Base-by-base conservation (phyloP, 2,329 filamentous ascomycete species). In the Zalaria obscura region DNA sequence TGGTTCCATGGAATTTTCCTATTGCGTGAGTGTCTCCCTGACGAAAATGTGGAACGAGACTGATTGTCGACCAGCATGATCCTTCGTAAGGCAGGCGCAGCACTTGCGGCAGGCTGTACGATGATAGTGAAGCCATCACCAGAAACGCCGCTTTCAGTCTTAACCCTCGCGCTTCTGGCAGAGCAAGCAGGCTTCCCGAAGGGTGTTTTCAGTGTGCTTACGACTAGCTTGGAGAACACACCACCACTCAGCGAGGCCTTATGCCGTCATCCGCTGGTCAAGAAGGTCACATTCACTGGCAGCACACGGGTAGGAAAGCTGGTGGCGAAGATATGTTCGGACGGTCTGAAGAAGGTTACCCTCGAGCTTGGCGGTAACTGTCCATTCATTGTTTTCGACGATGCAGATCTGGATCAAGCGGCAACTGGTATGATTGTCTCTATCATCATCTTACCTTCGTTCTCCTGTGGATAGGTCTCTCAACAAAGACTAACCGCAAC, bases 1-100 rank as follows among this genome's bases (percentile, higher is more conserved):
- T 85, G 10, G 78, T 83, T 2, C 80, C 80, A 4, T 84, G 80
- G 80, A 82, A 84, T 51, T 83, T 82, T 38, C 78, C 78, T 0
- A 67, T 80, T 39, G 77, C 76, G 28, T 67, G 36, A 54, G 59
- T 56, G 7, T 35, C 5, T 5, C 26, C 4, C 4, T 2, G 5
- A 2, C 18, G 10, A 4, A 9, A n/a, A 25, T 7, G 25, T 25
- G 10, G 6, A n/a, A 6, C 18, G 18, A n/a, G 27, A 5, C 35
- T 41, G 25, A 35, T 35, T 7, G 25, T 3, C 2, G 8, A 48
- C 50, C 31, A 47, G 43, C 10, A 69, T 84, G 75, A 69, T 83
- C 5, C 57, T 83, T 40, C 67, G 80, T 28, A 85, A 84, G 55
- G 78, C 72, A 2, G 69, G 73, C 38, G 76, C 79, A 5, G 80